Evolutionary conservation across 805 yeast species (phyloP).

Genomic region (Schwanniomyces vanrijiae): DNA sequence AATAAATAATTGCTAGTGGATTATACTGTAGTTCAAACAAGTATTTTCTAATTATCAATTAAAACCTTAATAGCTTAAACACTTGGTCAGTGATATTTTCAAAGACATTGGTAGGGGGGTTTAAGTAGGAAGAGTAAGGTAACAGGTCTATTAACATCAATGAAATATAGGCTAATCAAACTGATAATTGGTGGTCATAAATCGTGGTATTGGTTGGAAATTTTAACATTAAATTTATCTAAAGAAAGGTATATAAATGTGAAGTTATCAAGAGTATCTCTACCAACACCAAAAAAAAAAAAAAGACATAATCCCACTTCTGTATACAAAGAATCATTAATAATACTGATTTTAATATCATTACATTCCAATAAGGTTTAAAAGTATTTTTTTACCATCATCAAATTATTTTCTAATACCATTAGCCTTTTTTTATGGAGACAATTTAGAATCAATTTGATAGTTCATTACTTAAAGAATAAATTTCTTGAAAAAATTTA

Average conservation of each 20-base stretch:
- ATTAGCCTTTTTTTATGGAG: conserved; percentile 37
- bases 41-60: conserved; percentile 11
- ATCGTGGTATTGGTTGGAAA: conserved; percentile 17
- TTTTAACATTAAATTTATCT: conserved; percentile 18
- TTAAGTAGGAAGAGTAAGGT: conserved; percentile 19
- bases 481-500: conserved; percentile 45
- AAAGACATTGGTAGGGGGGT: conserved; percentile 20
- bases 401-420: conserved; percentile 37
- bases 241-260: conserved; percentile 17
- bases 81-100: conserved; percentile 22
- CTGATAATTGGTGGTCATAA: conserved; percentile 16
- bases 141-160: conserved; percentile 16
- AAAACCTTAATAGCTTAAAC: conserved; percentile 16
- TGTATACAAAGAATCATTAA: conserved; percentile 13
- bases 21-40: conserved; percentile 15
- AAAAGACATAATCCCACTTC: conserved; percentile 16
- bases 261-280: conserved; percentile 14
- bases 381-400: conserved; percentile 21
- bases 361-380: conserved; percentile 24
- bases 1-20: too few relatives aligned
- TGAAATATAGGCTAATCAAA: conserved; percentile 7
- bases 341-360: conserved; percentile 20
- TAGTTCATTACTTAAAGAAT: conserved; percentile 48
- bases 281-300: conserved; percentile 22
- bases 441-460: conserved; percentile 31